phyloP scores from a whole-genome alignment of 2,329 filamentous ascomycete genomes.

The Fusarium solani-melongenae region DNA sequence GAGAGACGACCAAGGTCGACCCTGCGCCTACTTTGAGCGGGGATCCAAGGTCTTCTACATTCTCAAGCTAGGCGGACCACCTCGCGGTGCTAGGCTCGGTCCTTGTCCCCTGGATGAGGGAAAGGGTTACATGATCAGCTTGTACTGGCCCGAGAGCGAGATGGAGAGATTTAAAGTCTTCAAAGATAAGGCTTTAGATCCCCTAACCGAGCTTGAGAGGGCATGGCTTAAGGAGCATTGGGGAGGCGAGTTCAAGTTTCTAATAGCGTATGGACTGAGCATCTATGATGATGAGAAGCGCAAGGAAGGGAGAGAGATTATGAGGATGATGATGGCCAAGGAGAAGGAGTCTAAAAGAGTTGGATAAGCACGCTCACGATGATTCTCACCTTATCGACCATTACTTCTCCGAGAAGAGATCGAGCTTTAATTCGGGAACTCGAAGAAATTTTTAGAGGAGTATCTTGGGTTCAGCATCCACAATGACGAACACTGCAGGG shows the following conservation, averaged over 20 bases:
- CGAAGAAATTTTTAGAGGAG: too few relatives aligned
- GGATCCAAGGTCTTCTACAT: conserved; percentile 2
- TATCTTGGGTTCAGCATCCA: too few relatives aligned
- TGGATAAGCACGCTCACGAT: too few relatives aligned
- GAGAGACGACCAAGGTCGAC: not conserved
- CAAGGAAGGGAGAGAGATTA: not conserved
- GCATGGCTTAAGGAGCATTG: not conserved
- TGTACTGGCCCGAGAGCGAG: not conserved
- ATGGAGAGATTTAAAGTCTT: not conserved
- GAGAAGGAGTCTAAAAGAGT: not conserved
- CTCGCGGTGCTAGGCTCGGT: not conserved
- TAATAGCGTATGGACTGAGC: not conserved
- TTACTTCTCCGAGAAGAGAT: too few relatives aligned
- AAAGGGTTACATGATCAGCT: not conserved
- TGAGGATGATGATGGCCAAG: not conserved
- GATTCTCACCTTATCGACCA: too few relatives aligned
- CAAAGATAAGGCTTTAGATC: not conserved
- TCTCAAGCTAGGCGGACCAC: conserved; percentile 1
- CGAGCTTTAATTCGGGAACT: too few relatives aligned
- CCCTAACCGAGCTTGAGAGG: not conserved
- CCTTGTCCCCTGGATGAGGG: not conserved
- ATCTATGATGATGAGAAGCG: conserved; percentile 3
- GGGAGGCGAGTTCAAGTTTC: not conserved
- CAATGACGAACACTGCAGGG: too few relatives aligned
- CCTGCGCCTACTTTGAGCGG: not conserved